Percentiles rank a stretch among this genome's conserved stretches.
Conservation (phyloP, 306 rosid genomes). For the Pterocarpus santalinus region DNA sequence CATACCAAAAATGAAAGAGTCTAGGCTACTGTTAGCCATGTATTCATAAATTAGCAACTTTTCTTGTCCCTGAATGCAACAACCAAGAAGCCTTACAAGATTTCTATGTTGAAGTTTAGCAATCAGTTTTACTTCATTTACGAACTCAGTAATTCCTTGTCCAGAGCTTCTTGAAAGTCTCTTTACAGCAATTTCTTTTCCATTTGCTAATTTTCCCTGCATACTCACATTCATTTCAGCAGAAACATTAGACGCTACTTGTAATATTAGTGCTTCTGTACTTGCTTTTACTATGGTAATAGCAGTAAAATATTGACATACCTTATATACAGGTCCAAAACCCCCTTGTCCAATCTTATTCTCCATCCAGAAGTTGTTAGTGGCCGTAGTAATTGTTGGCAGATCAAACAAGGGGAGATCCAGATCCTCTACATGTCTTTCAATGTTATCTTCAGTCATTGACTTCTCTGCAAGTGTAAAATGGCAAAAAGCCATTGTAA, state of each 20-base stretch:
- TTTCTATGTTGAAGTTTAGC: conserved; percentile 61
- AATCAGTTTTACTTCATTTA: conserved; percentile 54
- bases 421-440: conserved; percentile 50
- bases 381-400: conserved; percentile 42
- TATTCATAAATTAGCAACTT: conserved; percentile 44
- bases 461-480: conserved; percentile 1
- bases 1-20: conserved; percentile 48
- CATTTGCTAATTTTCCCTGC: conserved; percentile 50
- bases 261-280: neutral
- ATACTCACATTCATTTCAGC: neutral
- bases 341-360: conserved; percentile 64
- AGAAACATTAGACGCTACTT: neutral
- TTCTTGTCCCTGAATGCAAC: conserved; percentile 54
- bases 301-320: conserved; percentile 1
- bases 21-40: conserved; percentile 38
- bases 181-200: conserved; percentile 56
- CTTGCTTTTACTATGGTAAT: neutral
- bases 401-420: conserved; percentile 52
- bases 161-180: conserved; percentile 50
- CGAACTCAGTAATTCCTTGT: conserved; percentile 52
- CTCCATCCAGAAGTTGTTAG: conserved; percentile 41
- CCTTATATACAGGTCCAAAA: conserved; percentile 61
- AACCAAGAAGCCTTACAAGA: conserved; percentile 62
- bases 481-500: neutral
- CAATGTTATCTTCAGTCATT: conserved; percentile 14